These are phyloP conservation scores for Colletotrichum sp. DNA, from an alignment of 2,329 filamentous ascomycete genomes.

Conservation along the genomic window DNA sequence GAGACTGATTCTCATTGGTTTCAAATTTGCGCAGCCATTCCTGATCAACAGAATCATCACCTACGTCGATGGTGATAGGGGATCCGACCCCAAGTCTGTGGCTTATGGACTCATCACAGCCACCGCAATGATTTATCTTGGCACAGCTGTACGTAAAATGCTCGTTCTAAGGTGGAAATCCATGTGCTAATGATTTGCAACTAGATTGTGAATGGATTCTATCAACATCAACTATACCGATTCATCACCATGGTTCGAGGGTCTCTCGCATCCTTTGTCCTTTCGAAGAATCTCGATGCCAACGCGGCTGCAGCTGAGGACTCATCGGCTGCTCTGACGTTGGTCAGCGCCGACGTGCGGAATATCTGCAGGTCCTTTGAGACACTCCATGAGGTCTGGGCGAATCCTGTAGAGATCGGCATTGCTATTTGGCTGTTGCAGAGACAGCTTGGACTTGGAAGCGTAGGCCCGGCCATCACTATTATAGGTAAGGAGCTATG, in stretches of 20 bases:
- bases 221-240: slow-evolving; percentile 35
- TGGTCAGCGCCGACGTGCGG: slow-evolving; percentile 28
- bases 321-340: slow-evolving; percentile 19
- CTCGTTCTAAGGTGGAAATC: too few relatives aligned
- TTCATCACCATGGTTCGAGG: slow-evolving; percentile 16
- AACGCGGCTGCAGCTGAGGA: background rate
- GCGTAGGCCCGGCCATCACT: slow-evolving; percentile 34
- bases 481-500: slow-evolving; percentile 26
- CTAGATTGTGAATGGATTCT: slow-evolving; percentile 30
- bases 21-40: slow-evolving; percentile 34
- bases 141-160: slow-evolving; percentile 29
- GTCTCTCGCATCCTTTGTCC: background rate
- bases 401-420: slow-evolving; percentile 32
- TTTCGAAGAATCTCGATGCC: background rate
- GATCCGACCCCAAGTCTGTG: slow-evolving; percentile 23
- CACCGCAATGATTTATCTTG: slow-evolving; percentile 35
- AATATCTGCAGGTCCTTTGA: slow-evolving; percentile 28
- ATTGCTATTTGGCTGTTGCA: slow-evolving; percentile 35
- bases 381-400: slow-evolving; percentile 31
- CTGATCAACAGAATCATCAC: slow-evolving; percentile 22
- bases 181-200: background rate
- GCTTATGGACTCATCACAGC: slow-evolving; percentile 37
- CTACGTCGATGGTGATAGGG: slow-evolving; percentile 23
- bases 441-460: slow-evolving; percentile 36
- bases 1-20: slow-evolving; percentile 29